phyloP scores from a whole-genome alignment of 805 yeast genomes.

The Kregervanrija pseudodelftensis region DNA sequence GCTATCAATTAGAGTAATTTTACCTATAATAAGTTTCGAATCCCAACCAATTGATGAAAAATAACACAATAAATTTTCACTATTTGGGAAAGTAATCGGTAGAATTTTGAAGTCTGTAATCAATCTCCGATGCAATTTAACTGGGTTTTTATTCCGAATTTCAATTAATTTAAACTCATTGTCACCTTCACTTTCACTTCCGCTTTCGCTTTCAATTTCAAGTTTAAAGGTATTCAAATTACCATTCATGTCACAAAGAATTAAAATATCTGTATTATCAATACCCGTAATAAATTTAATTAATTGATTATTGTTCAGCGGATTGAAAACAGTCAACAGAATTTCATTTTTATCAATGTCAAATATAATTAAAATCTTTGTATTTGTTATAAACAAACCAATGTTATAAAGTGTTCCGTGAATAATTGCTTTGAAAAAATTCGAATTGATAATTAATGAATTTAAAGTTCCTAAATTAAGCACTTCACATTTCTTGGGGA shows the following conservation, averaged over 20 bases:
- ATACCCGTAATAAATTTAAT: constrained; percentile 18
- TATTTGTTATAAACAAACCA: constrained; percentile 23
- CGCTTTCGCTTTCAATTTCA: neutral
- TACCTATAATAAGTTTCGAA: constrained; percentile 32
- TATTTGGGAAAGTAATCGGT: constrained; percentile 1
- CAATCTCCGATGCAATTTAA: constrained; percentile 26
- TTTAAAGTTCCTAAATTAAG: constrained; percentile 13
- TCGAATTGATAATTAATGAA: constrained; percentile 22
- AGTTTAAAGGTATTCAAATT: constrained; percentile 11
- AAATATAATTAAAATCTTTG: constrained; percentile 19
- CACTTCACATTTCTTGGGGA: constrained; percentile 9
- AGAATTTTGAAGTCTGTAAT: constrained; percentile 16
- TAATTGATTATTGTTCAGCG: constrained; percentile 13
- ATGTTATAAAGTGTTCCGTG: constrained; percentile 1
- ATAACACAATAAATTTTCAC: constrained; percentile 20
- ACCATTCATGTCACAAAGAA: constrained; percentile 31
- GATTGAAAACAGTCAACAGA: constrained; percentile 7
- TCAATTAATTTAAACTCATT: neutral
- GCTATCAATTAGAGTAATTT: constrained; percentile 14
- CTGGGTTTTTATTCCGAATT: neutral
- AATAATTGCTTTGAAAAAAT: constrained; percentile 10
- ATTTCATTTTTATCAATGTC: constrained; percentile 17
- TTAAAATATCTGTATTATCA: constrained; percentile 14
- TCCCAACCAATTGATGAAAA: constrained; percentile 60
- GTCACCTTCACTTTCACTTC: neutral